Base-by-base conservation (phyloP, 1,284 basidiomycete genomes). In the Ceratobasidium sp. region DNA sequence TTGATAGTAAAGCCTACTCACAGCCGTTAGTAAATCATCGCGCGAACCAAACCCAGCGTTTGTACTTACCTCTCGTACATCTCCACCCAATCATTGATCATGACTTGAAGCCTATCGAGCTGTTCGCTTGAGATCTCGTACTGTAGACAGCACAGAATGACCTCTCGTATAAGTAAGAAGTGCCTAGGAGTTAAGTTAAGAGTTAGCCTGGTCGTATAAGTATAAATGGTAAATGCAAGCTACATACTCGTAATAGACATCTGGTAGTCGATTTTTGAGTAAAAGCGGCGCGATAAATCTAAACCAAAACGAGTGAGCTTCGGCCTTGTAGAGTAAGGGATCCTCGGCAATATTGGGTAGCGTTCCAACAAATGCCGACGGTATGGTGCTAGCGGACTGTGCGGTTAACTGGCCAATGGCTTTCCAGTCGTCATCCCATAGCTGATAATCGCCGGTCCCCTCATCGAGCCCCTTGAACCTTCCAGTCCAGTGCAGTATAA, bases 1-100 rank as follows among this genome's bases (percentile, higher is more conserved):
- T 74, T 86, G 84, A 69, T 85, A 86, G 75, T 86, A 87, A 0
- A 83, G 64, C 31, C 85, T 86, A n/a, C n/a, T n/a, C n/a, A n/a
- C n/a, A n/a, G n/a, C n/a, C n/a, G n/a, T n/a, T n/a, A n/a, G n/a
- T n/a, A n/a, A n/a, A n/a, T n/a, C 51, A 31, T 9, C 19, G 24
- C 17, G 59, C 51, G 59, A 27, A 9, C n/a, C 29, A 6, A 11
- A 65, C n/a, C n/a, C n/a, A n/a, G n/a, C n/a, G n/a, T n/a, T n/a
- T n/a, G n/a, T n/a, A 79, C 78, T 9, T 67, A 87, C 86, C 75
- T 63, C 79, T 87, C 84, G 75, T 85, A 88, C 8, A 82, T 71
- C 47, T 78, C 2, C 0, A 87, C 86, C 87, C 86, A 88, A 1
- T 76, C 19, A 0, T 78, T 75, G 66, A 87, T 83, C 0, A 83